phyloP scores from a whole-genome alignment of 495 filamentous ascomycete genomes.

The Saxophila tyrrhenica region DNA sequence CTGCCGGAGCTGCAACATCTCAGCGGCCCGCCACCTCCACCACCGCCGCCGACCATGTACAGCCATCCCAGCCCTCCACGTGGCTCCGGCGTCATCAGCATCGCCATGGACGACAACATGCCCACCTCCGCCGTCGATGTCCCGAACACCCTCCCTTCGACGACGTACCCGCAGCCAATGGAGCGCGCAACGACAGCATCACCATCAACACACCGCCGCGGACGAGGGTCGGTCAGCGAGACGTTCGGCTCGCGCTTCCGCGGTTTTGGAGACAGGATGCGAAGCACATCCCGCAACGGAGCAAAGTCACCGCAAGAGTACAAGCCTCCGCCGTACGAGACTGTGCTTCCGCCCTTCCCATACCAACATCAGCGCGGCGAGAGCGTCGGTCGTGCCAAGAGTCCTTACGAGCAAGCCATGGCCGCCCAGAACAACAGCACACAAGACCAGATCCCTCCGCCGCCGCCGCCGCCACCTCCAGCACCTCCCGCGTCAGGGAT shows the following conservation, averaged over 20 bases:
- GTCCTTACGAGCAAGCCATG: conserved; percentile 22
- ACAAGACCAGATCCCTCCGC: conserved; percentile 14
- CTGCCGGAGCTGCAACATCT: conserved; percentile 81
- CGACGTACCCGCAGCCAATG: conserved; percentile 13
- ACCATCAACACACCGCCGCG: conserved; percentile 25
- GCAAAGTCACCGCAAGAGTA: conserved; percentile 25
- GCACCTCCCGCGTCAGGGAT: background rate
- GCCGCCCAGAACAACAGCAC: conserved; percentile 3
- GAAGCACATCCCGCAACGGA: conserved; percentile 28
- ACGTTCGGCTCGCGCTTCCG: conserved; percentile 29
- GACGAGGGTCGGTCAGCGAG: conserved; percentile 29
- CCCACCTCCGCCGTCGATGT: conserved; percentile 3
- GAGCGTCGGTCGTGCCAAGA: conserved; percentile 16
- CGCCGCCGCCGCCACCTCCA: conserved; percentile 17
- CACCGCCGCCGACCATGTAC: conserved; percentile 50
- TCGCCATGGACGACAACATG: conserved; percentile 29
- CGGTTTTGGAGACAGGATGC: conserved; percentile 27
- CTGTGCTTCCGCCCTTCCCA: conserved; percentile 23
- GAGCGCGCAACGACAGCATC: conserved; percentile 19
- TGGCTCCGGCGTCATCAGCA: conserved; percentile 29
- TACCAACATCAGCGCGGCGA: conserved; percentile 16
- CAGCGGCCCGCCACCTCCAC: conserved; percentile 52
- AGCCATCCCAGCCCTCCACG: conserved; percentile 11
- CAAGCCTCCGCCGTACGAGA: conserved; percentile 26
- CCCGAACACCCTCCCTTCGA: conserved; percentile 6